phyloP scores from a whole-genome alignment of 768 basidiomycete genomes.

The Lyophyllum semitale region DNA sequence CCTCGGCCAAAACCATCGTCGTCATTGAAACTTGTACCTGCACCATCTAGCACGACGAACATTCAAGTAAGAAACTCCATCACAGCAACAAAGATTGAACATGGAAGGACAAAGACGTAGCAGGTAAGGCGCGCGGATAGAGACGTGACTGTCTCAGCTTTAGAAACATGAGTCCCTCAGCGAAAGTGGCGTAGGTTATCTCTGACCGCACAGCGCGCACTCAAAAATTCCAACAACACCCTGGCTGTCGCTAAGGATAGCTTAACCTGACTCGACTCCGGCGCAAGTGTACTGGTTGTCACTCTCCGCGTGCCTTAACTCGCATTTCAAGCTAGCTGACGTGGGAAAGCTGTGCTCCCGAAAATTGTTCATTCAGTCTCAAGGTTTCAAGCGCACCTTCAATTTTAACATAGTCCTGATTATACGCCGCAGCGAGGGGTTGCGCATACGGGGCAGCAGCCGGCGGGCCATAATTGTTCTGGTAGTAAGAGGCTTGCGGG shows the following conservation, averaged over 20 bases:
- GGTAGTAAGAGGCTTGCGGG: conserved; percentile 67
- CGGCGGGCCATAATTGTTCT: conserved; percentile 61
- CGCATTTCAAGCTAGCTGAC: conserved; percentile 36
- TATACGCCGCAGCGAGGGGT: conserved; percentile 49
- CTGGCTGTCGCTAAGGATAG: conserved; percentile 50
- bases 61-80: conserved; percentile 49
- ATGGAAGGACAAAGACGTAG: conserved; percentile 45
- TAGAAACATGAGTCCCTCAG: conserved; percentile 15
- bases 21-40: conserved; percentile 58
- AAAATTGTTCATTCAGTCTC: conserved; percentile 52
- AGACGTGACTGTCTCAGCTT: conserved; percentile 31
- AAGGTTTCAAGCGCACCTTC: conserved; percentile 86
- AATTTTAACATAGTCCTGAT: conserved; percentile 63
- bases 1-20: conserved; percentile 46
- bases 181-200: conserved; percentile 19
- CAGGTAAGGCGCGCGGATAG: conserved; percentile 42
- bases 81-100: conserved; percentile 39
- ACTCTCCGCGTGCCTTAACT: conserved; percentile 54
- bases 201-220: conserved; percentile 25
- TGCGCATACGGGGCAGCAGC: conserved; percentile 55
- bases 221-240: conserved; percentile 25
- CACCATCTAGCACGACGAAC: conserved; percentile 64
- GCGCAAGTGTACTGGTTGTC: conserved; percentile 33
- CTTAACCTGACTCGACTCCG: conserved; percentile 46
- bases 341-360: conserved; percentile 36